A percentile compares a stretch with the other conserved stretches of the same genome.
phyloP scores from a whole-genome alignment of 2,329 filamentous ascomycete genomes.

The Scolecobasidium constrictum region DNA sequence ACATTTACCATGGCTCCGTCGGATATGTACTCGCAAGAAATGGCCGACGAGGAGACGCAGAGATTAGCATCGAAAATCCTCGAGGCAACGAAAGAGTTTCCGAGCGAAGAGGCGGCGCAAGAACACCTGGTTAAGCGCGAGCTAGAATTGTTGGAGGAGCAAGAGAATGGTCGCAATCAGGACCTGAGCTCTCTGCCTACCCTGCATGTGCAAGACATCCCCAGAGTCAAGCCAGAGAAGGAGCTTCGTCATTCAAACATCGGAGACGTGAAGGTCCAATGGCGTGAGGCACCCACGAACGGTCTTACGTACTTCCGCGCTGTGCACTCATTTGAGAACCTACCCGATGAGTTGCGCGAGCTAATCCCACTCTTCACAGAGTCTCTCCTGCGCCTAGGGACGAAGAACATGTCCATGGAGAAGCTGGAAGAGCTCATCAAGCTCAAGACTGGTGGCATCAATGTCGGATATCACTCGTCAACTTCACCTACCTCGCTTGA shows the following conservation, averaged over 20 bases:
- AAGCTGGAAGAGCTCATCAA: conserved; percentile 94
- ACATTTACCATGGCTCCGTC: conserved; percentile 93
- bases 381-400: conserved; percentile 86
- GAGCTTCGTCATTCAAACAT: conserved; percentile 48
- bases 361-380: conserved; percentile 87
- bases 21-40: conserved; percentile 58
- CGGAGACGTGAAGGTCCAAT: conserved; percentile 63
- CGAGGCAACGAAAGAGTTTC: conserved; percentile 55
- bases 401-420: conserved; percentile 79
- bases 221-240: conserved; percentile 64
- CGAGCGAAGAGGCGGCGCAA: conserved; percentile 60
- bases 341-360: conserved; percentile 75
- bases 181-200: conserved; percentile 83
- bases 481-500: conserved; percentile 64
- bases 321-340: conserved; percentile 64
- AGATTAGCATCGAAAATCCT: conserved; percentile 66
- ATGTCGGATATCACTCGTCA: conserved; percentile 72
- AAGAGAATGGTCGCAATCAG: conserved; percentile 73
- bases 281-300: conserved; percentile 88
- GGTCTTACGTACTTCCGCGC: conserved; percentile 93
- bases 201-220: conserved; percentile 81
- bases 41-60: conserved; percentile 65
- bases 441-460: conserved; percentile 85
- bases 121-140: conserved; percentile 67
- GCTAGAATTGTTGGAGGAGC: conserved; percentile 66